Percentiles rank a stretch among this genome's conserved stretches.
Evolutionary conservation across 176 grass and related monocot species (phyloP).

Genomic region (bread wheat (Triticum aestivum)): IWGSC_CS_RefSeq_v2.1 NC_057814.1:55064309-55064808

Average conservation of each 20-base stretch:
- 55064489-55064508: conserved; percentile 8
- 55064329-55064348: neutral
- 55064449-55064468: neutral
- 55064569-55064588: neutral
- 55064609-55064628: conserved; percentile 10
- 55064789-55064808: conserved; percentile 4
- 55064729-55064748: neutral
- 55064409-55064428: neutral
- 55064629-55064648: conserved; percentile 9
- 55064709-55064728: neutral
- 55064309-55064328: neutral
- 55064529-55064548: conserved; percentile 18
- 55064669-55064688: neutral
- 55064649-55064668: neutral
- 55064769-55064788: neutral
- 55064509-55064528: conserved; percentile 2
- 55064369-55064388: neutral
- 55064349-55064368: neutral
- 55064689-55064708: neutral
- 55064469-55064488: neutral
- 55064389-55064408: neutral
- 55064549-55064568: neutral
- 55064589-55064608: neutral
- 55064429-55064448: neutral
- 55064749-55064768: neutral